phyloP scores from a whole-genome alignment of 2,329 filamentous ascomycete genomes.

The Colletotrichum lupini region DNA sequence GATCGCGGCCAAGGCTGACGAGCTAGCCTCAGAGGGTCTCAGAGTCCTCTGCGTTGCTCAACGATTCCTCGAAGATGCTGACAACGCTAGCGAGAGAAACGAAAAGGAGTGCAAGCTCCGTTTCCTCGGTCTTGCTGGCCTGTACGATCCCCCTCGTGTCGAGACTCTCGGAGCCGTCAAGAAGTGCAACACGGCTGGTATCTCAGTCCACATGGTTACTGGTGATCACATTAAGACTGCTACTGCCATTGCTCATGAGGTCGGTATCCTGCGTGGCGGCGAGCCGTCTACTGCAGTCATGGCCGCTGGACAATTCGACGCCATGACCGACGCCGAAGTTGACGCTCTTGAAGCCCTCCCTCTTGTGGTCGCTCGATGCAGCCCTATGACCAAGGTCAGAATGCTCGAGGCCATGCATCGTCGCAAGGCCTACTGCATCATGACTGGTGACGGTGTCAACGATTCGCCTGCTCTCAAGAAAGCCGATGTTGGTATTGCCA shows the following conservation, averaged over 20 bases:
- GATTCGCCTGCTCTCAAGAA: slow-evolving; percentile 79
- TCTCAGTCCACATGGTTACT: slow-evolving; percentile 76
- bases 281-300: slow-evolving; percentile 63
- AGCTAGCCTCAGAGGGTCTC: slow-evolving; percentile 71
- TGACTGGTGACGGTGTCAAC: slow-evolving; percentile 82
- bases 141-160: slow-evolving; percentile 77
- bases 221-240: slow-evolving; percentile 77
- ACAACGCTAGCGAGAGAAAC: slow-evolving; percentile 59
- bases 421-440: slow-evolving; percentile 75
- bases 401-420: slow-evolving; percentile 81
- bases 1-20: slow-evolving; percentile 62
- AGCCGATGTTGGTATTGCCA: slow-evolving; percentile 80
- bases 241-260: slow-evolving; percentile 72
- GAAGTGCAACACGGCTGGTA: slow-evolving; percentile 69
- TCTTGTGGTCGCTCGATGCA: slow-evolving; percentile 76
- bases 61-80: slow-evolving; percentile 53
- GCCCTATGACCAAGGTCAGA: slow-evolving; percentile 77
- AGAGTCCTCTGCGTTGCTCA: slow-evolving; percentile 75
- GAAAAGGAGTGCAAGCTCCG: slow-evolving; percentile 66
- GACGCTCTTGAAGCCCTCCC: slow-evolving; percentile 71
- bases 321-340: slow-evolving; percentile 70
- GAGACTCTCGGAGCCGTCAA: slow-evolving; percentile 73
- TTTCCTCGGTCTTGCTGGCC: slow-evolving; percentile 77
- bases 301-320: slow-evolving; percentile 72
- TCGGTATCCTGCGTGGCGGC: slow-evolving; percentile 65